phyloP scores from a whole-genome alignment of 495 filamentous ascomycete genomes.

The Tetracladium marchalianum region DNA sequence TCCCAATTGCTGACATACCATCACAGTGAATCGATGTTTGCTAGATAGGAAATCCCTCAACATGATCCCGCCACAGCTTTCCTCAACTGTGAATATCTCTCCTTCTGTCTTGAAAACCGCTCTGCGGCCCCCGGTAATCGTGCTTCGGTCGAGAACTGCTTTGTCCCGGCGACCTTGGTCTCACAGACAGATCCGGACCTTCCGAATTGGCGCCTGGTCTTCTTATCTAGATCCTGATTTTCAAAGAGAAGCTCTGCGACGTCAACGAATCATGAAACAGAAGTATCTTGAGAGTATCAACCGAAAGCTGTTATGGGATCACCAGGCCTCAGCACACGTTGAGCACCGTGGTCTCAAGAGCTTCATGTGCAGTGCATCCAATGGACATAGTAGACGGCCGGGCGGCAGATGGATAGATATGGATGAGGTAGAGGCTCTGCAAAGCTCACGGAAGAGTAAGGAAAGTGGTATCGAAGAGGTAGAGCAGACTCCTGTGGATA shows the following conservation, averaged over 20 bases:
- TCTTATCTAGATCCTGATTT: conserved; percentile 29
- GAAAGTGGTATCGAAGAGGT: conserved; percentile 11
- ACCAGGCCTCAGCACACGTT: conserved; percentile 12
- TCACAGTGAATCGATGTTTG: no score
- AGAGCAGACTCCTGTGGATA: conserved; percentile 8
- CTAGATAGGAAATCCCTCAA: neutral
- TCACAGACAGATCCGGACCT: conserved; percentile 31
- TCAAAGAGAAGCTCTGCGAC: conserved; percentile 28
- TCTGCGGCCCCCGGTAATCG: conserved; percentile 4
- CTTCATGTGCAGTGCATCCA: conserved; percentile 28
- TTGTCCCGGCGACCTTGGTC: conserved; percentile 7
- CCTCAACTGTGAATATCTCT: neutral
- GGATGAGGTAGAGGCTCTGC: conserved; percentile 8
- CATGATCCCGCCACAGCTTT: conserved; percentile 12
- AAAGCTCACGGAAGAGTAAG: neutral
- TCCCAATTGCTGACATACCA: no score
- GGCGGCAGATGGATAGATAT: conserved; percentile 14
- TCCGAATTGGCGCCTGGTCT: conserved; percentile 35
- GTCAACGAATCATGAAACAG: conserved; percentile 26
- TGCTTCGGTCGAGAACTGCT: conserved; percentile 9
- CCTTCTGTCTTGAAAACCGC: neutral
- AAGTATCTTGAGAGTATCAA: conserved; percentile 31
- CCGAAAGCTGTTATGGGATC: conserved; percentile 28
- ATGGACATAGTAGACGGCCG: conserved; percentile 1
- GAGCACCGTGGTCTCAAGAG: conserved; percentile 22